Evolutionary conservation across 2,329 filamentous ascomycete genomes (phyloP).

Genomic region (Stemphylium lycopersici): DNA sequence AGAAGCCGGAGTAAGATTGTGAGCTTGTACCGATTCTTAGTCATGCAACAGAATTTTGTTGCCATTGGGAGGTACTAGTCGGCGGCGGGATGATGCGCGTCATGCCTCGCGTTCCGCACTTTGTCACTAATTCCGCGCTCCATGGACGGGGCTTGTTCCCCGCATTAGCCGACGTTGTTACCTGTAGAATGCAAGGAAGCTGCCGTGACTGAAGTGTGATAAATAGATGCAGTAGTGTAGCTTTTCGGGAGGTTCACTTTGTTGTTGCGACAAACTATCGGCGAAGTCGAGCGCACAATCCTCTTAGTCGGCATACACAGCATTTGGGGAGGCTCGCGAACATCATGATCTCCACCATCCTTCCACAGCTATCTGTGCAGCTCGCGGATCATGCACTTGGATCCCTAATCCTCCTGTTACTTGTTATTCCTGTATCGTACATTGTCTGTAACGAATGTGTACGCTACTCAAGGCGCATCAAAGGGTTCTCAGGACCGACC

Average conservation of each 20-base stretch:
- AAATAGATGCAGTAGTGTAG: neutral
- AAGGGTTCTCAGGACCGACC: slow-evolving; percentile 48
- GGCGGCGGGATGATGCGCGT: neutral
- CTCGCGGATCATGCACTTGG: slow-evolving; percentile 33
- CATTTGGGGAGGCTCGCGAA: neutral
- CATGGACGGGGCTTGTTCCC: slow-evolving; percentile 12
- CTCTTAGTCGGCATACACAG: neutral
- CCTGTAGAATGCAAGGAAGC: neutral
- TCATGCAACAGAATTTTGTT: too few relatives aligned
- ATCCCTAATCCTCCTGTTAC: slow-evolving; percentile 24
- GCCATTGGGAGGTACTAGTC: neutral
- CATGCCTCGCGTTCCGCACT: slow-evolving; percentile 14
- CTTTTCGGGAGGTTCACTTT: neutral
- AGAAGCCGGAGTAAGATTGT: too few relatives aligned
- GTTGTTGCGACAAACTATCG: too few relatives aligned
- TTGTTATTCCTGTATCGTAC: slow-evolving; percentile 44
- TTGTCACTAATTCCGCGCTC: slow-evolving; percentile 23
- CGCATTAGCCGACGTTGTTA: slow-evolving; percentile 16
- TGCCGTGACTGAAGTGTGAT: neutral
- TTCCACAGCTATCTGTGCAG: slow-evolving; percentile 31
- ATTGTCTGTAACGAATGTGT: slow-evolving; percentile 47
- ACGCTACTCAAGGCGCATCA: slow-evolving; percentile 44
- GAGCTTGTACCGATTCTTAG: too few relatives aligned
- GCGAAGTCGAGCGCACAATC: too few relatives aligned
- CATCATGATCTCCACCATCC: slow-evolving; percentile 39